phyloP scores from a whole-genome alignment of 495 filamentous ascomycete genomes.

The Elasticomyces elasticus region DNA sequence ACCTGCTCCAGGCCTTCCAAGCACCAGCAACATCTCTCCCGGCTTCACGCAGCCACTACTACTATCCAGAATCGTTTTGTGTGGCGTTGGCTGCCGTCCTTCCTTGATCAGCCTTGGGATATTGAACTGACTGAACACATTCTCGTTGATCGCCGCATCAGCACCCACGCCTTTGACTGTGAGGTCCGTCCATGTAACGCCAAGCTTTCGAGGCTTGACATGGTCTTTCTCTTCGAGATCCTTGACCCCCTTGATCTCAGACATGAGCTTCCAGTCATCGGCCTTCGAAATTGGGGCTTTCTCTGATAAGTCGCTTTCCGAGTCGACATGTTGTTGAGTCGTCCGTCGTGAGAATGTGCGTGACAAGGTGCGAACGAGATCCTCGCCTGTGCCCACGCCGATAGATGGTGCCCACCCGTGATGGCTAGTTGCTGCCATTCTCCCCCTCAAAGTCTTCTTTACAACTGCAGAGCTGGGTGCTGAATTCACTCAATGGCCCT shows the following conservation, averaged over 20 bases:
- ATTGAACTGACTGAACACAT: background rate
- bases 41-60: constrained; percentile 11
- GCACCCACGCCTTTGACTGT: background rate
- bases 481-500: no score
- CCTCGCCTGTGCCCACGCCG: background rate
- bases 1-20: constrained; percentile 61
- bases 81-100: background rate
- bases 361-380: background rate
- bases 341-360: background rate
- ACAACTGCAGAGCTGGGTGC: no score
- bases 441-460: no score
- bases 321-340: background rate
- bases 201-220: background rate
- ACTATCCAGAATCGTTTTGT: background rate
- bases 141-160: background rate
- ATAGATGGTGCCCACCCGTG: background rate
- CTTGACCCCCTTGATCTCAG: background rate
- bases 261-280: background rate
- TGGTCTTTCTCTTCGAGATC: background rate
- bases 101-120: background rate
- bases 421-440: background rate
- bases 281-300: background rate
- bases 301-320: background rate
- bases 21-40: constrained; percentile 51
- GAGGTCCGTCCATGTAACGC: background rate